Evolutionary conservation across 192 early-diverging fungal genomes (phyloP).

Genomic region (Pilobolus umbonatus): DNA sequence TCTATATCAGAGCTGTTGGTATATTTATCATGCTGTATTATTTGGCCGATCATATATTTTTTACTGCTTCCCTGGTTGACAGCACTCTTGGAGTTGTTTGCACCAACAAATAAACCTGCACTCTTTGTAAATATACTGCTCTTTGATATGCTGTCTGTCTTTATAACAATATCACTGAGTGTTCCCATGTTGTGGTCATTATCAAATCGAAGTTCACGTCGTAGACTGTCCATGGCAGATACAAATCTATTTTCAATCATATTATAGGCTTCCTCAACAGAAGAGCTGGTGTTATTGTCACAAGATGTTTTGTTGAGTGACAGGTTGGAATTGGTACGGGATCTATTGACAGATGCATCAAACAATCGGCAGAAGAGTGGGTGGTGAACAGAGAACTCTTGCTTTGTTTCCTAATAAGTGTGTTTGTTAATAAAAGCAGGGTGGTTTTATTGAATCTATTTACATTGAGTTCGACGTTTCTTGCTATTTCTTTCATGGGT

Average conservation of each 20-base stretch:
- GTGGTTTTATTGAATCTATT: background rate
- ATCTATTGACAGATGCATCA: background rate
- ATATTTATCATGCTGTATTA: background rate
- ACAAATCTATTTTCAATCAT: conserved; percentile 16
- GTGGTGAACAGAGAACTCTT: conserved; percentile 12
- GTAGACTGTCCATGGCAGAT: conserved; percentile 2
- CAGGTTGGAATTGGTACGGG: background rate
- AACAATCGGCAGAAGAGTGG: conserved; percentile 19
- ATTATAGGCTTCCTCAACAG: conserved; percentile 6
- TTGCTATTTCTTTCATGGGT: conserved; percentile 32
- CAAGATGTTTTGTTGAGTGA: background rate
- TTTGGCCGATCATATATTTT: conserved; percentile 2
- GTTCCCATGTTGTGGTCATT: conserved; percentile 8
- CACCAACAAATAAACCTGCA: background rate
- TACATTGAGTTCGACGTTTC: conserved; percentile 18
- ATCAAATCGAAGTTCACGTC: conserved; percentile 4
- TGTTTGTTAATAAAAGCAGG: background rate
- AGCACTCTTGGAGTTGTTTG: no score
- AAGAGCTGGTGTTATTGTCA: background rate
- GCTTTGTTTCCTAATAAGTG: conserved; percentile 3
- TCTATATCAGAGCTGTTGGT: background rate
- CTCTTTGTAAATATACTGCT: conserved; percentile 7
- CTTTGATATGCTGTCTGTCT: conserved; percentile 20
- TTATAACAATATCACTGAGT: conserved; percentile 14
- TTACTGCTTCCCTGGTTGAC: no score